Evolutionary conservation across 306 rosid species (phyloP), one percentile per base, ranked within the genome.

Genomic region (Cucumis melo): DNA sequence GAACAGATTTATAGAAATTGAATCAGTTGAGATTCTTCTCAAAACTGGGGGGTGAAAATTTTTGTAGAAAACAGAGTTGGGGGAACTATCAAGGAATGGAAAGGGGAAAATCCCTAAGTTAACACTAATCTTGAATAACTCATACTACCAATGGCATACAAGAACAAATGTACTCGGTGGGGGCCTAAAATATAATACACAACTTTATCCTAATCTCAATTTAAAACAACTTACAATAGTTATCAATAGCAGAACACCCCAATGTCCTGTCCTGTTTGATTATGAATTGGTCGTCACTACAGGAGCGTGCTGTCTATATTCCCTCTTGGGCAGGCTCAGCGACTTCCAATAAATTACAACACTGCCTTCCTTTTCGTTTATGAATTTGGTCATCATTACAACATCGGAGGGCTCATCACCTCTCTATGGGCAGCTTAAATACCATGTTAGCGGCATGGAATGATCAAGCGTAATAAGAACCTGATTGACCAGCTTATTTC

Each of bases 401-500:
- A 16, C 60, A 46, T 23, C 44, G 24, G 76, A 46, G 4, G 44
- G 10, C 10, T 46, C 1, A 5, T 68, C 56, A 41, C 53, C n/a
- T 16, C 55, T 29, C 53, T 6, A 1, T 1, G 15, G 57, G 76
- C 15, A 24, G 77, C 17, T 38, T 65, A 34, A 3, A 39, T 36
- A 65, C 20, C 73, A 17, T 65, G 73, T 65, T 38, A 16, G 76
- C 17, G 44, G 23, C 13, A 15, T 44, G 51, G n/a, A 68, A 46
- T 3, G 56, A 29, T 24, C 46, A 51, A 32, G 20, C 48, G 76
- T 72, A 50, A 50, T 10, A 27, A 27, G 21, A 50, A 16, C 42
- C 23, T 72, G 44, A 44, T 72, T 8, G 9, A 4, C 24, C 23
- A 16, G 58, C 77, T 77, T 87, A 92, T 87, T 94, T 94, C 68